Conservation (phyloP, 1,284 basidiomycete genomes). For the Rhodotorula sp. region DNA sequence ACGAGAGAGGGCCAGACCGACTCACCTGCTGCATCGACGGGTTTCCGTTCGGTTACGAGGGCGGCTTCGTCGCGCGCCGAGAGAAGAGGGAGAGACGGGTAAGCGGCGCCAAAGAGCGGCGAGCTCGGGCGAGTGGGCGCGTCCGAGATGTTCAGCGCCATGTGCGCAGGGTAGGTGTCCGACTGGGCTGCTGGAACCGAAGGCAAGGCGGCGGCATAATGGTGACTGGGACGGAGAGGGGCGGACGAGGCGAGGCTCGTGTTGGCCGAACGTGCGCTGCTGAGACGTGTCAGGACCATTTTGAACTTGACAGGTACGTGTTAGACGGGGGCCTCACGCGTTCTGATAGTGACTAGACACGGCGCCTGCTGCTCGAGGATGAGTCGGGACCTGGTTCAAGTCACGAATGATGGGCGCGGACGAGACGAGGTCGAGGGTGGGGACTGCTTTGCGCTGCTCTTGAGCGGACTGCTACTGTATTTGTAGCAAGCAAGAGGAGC, state of each 20-base stretch:
- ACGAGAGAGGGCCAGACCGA: neutral
- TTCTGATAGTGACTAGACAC: neutral
- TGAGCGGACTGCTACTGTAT: too few relatives aligned
- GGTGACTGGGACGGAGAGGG: too few relatives aligned
- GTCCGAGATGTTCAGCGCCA: too few relatives aligned
- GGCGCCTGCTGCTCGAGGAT: neutral
- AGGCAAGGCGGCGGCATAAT: too few relatives aligned
- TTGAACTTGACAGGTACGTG: neutral
- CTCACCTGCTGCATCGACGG: neutral
- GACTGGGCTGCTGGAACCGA: neutral
- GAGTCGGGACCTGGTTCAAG: neutral
- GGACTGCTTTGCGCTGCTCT: too few relatives aligned
- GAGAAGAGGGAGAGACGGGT: neutral
- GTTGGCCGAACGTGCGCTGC: neutral
- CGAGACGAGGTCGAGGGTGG: neutral
- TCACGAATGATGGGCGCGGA: too few relatives aligned
- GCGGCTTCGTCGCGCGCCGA: neutral
- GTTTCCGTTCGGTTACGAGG: neutral
- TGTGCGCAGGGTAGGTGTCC: too few relatives aligned
- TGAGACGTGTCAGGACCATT: slow-evolving; percentile 5
- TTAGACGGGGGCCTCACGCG: neutral
- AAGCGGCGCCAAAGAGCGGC: neutral
- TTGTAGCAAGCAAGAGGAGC: too few relatives aligned
- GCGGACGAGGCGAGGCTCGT: too few relatives aligned
- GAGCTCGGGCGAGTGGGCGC: neutral